Percentiles rank a stretch among this genome's conserved stretches.
Conservation (phyloP, 345 rosid species). For the Capsella bursapastoris region DNA sequence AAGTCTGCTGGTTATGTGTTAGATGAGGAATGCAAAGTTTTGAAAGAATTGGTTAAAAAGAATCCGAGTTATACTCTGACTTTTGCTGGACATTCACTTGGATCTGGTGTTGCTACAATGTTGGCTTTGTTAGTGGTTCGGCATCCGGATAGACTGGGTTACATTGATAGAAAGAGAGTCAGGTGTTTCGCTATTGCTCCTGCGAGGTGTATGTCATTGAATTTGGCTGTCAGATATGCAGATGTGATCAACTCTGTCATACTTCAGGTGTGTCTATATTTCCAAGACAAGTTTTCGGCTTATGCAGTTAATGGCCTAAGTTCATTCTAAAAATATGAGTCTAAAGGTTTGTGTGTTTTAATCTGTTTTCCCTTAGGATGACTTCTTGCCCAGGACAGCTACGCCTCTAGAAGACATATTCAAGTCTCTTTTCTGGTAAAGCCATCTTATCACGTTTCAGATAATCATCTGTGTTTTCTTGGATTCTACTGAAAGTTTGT, state of each 20-base stretch:
- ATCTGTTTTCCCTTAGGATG: conserved; percentile 66
- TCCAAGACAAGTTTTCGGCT: not conserved
- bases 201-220: conserved; percentile 96
- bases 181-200: conserved; percentile 96
- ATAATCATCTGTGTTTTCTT: not conserved
- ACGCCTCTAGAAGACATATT: conserved; percentile 97
- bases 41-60: conserved; percentile 66
- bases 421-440: conserved; percentile 97
- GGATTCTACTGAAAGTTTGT: not conserved
- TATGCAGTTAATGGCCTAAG: not conserved
- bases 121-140: conserved; percentile 70
- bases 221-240: conserved; percentile 91
- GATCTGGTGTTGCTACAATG: conserved; percentile 95
- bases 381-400: conserved; percentile 92
- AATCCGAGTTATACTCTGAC: conserved; percentile 82
- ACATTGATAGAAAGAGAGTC: conserved; percentile 75
- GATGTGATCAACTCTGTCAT: conserved; percentile 95
- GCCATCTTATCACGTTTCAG: conserved; percentile 6
- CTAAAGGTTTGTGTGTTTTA: not conserved
- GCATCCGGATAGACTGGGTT: conserved; percentile 65
- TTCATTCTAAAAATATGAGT: conserved; percentile 1
- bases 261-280: conserved; percentile 73
- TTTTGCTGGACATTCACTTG: conserved; percentile 92
- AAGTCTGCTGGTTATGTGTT: conserved; percentile 89
- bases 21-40: conserved; percentile 71